Base-by-base conservation (phyloP, 2,329 filamentous ascomycete genomes). In the Fusarium sublunatum region DNA sequence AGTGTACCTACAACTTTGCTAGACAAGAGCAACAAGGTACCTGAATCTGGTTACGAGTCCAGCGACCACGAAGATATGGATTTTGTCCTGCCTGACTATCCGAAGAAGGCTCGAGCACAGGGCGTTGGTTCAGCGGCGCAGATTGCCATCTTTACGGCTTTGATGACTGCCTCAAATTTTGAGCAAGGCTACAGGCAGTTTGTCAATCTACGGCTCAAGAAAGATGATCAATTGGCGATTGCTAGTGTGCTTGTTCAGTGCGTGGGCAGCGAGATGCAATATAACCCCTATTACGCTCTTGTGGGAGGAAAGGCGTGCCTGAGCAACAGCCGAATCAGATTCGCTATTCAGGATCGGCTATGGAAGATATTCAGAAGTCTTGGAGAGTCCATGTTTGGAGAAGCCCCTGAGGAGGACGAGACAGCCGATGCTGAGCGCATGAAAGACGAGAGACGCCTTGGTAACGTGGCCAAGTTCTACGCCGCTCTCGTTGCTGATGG, bases 241-340 rank as follows among this genome's bases (percentile, higher is more conserved):
- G 89, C 94, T 1, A 88, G 90, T 48, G 93, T 99, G 15, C 81
- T 99, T 26, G 84, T 97, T 8, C 93, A 95, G 68, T 97, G 93
- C 73, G 89, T 89, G 1, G 91, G 91, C 39, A 89, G 90, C 4
- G 95, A 98, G 77, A 82, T 89, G 53, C 82, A 83, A 1, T 96
- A 97, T 77, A 99, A 99, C 70, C 91, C 91, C 1, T 99, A 96
- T 78, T 99, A 99, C 74, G 91, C 91, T 0, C 81, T 97, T 1
- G 88, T 99, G 34, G 93, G 92, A 9, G 86, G 86, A 43, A 88
- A 89, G 64, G 83, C 97, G 8, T 96, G 93, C 38, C 42, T 62
- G 71, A 81, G 82, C 4, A 91, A 93, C 58, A 87, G 87, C 65
- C 87, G 88, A 68, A 83, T 96, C 66, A 87, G 88, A 60, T 94